phyloP scores from a whole-genome alignment of 768 basidiomycete genomes.

The Xerocomus potaroensis region DNA sequence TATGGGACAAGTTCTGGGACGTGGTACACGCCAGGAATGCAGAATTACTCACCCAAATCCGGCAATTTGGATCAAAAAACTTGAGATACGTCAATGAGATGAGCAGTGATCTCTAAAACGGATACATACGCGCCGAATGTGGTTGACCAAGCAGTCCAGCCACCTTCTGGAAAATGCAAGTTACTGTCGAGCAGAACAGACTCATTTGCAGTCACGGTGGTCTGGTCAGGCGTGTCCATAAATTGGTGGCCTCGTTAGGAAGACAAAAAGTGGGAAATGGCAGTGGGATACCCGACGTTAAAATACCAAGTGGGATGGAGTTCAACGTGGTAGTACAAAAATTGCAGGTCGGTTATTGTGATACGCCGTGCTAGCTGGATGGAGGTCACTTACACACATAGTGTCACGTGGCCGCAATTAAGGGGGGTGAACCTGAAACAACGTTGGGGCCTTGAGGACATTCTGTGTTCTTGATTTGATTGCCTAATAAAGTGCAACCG shows the following conservation, averaged over 20 bases:
- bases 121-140: slow-evolving; percentile 21
- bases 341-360: slow-evolving; percentile 6
- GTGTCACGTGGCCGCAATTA: too few relatives aligned
- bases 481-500: too few relatives aligned
- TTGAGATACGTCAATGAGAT: slow-evolving; percentile 9
- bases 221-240: slow-evolving; percentile 7
- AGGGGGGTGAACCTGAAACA: too few relatives aligned
- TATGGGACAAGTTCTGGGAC: slow-evolving; percentile 5
- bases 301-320: neutral
- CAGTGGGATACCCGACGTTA: neutral
- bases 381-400: too few relatives aligned
- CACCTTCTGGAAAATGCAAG: slow-evolving; percentile 21
- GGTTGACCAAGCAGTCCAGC: slow-evolving; percentile 23
- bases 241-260: neutral
- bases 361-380: neutral
- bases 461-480: too few relatives aligned
- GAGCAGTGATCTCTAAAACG: neutral
- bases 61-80: slow-evolving; percentile 35
- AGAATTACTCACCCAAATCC: slow-evolving; percentile 32
- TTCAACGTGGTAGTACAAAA: neutral
- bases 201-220: neutral
- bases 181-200: neutral
- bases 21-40: neutral
- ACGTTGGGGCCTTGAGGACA: too few relatives aligned
- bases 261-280: neutral